A percentile compares a stretch with the other conserved stretches of the same genome.
Evolutionary conservation across 257 asterid species (phyloP).

Genomic region (Cinchona pubescens): DNA sequence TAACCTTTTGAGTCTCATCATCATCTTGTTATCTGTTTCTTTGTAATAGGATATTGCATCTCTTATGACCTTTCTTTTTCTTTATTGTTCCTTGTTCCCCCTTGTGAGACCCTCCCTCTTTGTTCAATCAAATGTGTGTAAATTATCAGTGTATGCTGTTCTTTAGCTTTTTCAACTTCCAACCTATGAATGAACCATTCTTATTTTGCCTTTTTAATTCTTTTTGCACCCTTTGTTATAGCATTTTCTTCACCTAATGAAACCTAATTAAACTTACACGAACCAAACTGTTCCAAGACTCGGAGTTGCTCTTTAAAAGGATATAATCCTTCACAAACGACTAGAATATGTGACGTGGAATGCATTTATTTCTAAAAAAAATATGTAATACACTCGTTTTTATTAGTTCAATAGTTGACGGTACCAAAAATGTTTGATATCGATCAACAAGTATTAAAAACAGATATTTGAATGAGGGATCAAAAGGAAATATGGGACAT

Average conservation of each 20-base stretch:
- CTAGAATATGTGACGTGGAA: too few relatives aligned
- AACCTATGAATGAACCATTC: conserved; percentile 18
- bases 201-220: not conserved
- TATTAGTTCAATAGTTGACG: too few relatives aligned
- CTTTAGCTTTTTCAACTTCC: conserved; percentile 6
- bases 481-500: too few relatives aligned
- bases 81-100: not conserved
- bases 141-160: conserved; percentile 31
- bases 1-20: not conserved
- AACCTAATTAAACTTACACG: too few relatives aligned
- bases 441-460: too few relatives aligned
- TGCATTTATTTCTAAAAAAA: too few relatives aligned
- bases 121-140: conserved; percentile 26
- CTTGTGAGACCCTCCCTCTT: not conserved
- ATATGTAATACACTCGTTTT: too few relatives aligned
- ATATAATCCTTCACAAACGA: too few relatives aligned
- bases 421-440: too few relatives aligned
- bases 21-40: not conserved
- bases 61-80: not conserved
- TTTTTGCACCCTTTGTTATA: not conserved
- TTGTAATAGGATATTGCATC: not conserved
- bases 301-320: too few relatives aligned
- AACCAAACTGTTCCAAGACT: too few relatives aligned
- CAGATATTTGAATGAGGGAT: too few relatives aligned
- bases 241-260: not conserved